phyloP scores from a whole-genome alignment of 2,329 filamentous ascomycete species.

The Verticillium zaregamsianum region DNA sequence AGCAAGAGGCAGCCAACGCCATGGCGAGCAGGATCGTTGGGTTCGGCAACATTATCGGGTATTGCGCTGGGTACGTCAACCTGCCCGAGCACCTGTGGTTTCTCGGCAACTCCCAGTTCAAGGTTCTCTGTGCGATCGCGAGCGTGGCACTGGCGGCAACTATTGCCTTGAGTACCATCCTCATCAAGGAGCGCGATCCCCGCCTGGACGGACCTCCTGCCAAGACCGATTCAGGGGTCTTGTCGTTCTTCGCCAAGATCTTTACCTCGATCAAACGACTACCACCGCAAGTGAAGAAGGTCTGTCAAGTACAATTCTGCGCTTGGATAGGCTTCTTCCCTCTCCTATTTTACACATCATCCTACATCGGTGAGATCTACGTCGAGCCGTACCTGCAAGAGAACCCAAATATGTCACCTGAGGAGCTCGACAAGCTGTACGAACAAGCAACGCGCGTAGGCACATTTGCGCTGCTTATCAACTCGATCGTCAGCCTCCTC shows the following conservation, averaged over 20 bases:
- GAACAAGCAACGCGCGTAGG: slow-evolving; percentile 82
- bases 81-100: slow-evolving; percentile 72
- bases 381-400: slow-evolving; percentile 74
- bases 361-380: slow-evolving; percentile 90
- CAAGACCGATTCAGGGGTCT: slow-evolving; percentile 58
- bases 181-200: slow-evolving; percentile 78
- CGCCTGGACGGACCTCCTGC: slow-evolving; percentile 62
- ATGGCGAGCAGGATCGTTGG: slow-evolving; percentile 88
- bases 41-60: slow-evolving; percentile 86
- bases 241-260: slow-evolving; percentile 76
- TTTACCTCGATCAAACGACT: slow-evolving; percentile 72
- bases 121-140: slow-evolving; percentile 84
- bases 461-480: slow-evolving; percentile 84
- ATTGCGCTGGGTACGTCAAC: slow-evolving; percentile 80
- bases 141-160: slow-evolving; percentile 68
- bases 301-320: slow-evolving; percentile 79
- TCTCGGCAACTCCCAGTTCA: slow-evolving; percentile 85
- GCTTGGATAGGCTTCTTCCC: slow-evolving; percentile 97
- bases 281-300: slow-evolving; percentile 75
- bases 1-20: slow-evolving; percentile 89
- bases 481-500: slow-evolving; percentile 77
- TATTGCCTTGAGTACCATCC: slow-evolving; percentile 62
- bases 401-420: slow-evolving; percentile 72
- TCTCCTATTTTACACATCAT: slow-evolving; percentile 91
- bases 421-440: slow-evolving; percentile 75